Conservation (phyloP, 2,329 filamentous ascomycete species). For the Arthrinium phaeospermum region DNA sequence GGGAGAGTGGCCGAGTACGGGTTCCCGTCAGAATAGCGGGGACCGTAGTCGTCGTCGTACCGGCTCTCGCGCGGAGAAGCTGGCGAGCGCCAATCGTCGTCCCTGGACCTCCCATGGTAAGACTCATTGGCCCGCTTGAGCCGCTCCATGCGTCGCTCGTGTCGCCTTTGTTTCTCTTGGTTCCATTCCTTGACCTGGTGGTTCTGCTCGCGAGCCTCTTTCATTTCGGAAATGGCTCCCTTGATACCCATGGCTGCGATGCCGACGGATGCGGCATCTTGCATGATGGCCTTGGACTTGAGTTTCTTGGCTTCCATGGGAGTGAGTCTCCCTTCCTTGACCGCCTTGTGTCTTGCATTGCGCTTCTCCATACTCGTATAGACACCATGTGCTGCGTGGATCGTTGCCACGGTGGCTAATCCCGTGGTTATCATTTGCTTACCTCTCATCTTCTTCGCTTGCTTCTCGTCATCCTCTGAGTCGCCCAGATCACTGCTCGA, state of each 20-base stretch:
- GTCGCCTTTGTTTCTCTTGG: conserved; percentile 54
- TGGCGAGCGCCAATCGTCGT: conserved; percentile 52
- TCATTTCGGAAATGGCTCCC: conserved; percentile 60
- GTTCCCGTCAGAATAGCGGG: conserved; percentile 54
- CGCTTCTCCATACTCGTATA: conserved; percentile 65
- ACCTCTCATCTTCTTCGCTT: conserved; percentile 64
- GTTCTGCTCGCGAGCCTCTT: conserved; percentile 57
- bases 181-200: conserved; percentile 57
- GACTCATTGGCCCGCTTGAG: conserved; percentile 35
- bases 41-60: conserved; percentile 48
- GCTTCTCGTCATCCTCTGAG: conserved; percentile 62
- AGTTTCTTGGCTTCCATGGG: conserved; percentile 59
- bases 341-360: conserved; percentile 57
- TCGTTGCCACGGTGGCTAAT: conserved; percentile 63
- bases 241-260: conserved; percentile 64
- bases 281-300: conserved; percentile 61
- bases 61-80: conserved; percentile 45
- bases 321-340: conserved; percentile 59
- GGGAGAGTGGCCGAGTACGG: conserved; percentile 52
- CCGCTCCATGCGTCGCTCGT: conserved; percentile 52
- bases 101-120: conserved; percentile 45
- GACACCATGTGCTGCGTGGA: conserved; percentile 64
- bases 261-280: conserved; percentile 64
- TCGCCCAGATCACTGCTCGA: conserved; percentile 63
- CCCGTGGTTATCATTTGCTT: conserved; percentile 65